Conservation (phyloP, 2,329 filamentous ascomycete species). For the Nothophoma quercina region DNA sequence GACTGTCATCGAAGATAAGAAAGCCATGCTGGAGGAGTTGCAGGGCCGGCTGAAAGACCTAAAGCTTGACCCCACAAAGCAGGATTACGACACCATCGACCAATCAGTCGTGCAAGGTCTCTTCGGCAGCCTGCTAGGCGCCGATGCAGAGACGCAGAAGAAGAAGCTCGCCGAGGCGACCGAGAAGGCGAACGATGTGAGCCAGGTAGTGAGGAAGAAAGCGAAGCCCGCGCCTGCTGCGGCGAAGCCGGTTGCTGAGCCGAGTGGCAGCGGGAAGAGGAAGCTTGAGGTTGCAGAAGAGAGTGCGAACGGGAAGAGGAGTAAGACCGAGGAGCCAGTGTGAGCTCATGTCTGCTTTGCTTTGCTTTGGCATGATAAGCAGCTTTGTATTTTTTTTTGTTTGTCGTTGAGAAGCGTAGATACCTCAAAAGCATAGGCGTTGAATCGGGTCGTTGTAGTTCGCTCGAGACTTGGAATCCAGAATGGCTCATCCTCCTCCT, state of each 20-base stretch:
- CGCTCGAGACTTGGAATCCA: too few relatives aligned
- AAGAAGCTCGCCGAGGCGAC: constrained; percentile 75
- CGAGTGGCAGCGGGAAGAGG: constrained; percentile 34
- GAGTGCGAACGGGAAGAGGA: constrained; percentile 37
- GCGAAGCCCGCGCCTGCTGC: constrained; percentile 54
- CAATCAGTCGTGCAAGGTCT: constrained; percentile 64
- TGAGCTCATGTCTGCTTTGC: not conserved
- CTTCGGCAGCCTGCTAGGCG: constrained; percentile 69
- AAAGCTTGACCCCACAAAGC: constrained; percentile 63
- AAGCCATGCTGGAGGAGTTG: constrained; percentile 81
- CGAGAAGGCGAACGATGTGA: constrained; percentile 76
- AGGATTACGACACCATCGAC: constrained; percentile 51
- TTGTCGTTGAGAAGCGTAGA: too few relatives aligned
- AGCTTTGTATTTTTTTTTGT: too few relatives aligned
- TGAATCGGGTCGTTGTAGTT: too few relatives aligned
- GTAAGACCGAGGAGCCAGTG: constrained; percentile 42
- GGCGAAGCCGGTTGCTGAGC: not conserved
- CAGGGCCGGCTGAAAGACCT: constrained; percentile 70
- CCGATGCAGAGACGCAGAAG: constrained; percentile 66
- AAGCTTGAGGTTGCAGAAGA: constrained; percentile 41
- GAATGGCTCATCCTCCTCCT: too few relatives aligned
- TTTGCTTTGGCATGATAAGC: too few relatives aligned
- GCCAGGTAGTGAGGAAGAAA: constrained; percentile 75
- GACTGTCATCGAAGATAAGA: constrained; percentile 71
- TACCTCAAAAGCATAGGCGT: too few relatives aligned